phyloP scores from a whole-genome alignment of 768 basidiomycete species.

The Pisolithus orientalis region DNA sequence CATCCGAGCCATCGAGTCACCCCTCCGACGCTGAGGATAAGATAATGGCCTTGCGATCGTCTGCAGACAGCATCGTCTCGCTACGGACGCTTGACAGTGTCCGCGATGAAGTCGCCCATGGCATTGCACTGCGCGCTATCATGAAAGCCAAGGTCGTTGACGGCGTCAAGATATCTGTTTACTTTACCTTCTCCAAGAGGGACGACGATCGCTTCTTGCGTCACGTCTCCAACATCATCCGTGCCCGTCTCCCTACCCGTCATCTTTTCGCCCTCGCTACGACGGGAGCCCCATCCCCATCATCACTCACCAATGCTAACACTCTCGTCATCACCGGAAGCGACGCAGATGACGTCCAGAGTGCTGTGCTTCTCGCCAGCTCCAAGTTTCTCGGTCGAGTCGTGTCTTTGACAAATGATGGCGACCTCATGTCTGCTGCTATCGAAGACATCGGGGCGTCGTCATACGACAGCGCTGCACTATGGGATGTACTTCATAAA shows the following conservation, averaged over 20 bases:
- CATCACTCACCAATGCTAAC: constrained; percentile 26
- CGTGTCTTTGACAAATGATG: constrained; percentile 30
- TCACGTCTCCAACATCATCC: constrained; percentile 44
- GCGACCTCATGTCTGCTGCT: constrained; percentile 34
- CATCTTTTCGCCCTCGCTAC: constrained; percentile 55
- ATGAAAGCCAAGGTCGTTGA: constrained; percentile 45
- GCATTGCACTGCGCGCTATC: constrained; percentile 50
- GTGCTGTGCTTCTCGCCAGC: constrained; percentile 56
- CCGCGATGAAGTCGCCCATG: constrained; percentile 51
- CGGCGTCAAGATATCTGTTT: constrained; percentile 53
- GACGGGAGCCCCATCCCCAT: constrained; percentile 30
- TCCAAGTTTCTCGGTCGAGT: constrained; percentile 70
- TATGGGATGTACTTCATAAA: constrained; percentile 69
- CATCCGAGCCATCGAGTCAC: constrained; percentile 22
- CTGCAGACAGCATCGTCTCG: background rate
- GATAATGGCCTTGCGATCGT: constrained; percentile 3
- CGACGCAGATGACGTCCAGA: constrained; percentile 50
- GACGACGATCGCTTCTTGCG: constrained; percentile 54
- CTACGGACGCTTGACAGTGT: constrained; percentile 53
- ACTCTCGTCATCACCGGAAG: constrained; percentile 56
- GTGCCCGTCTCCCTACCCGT: constrained; percentile 33
- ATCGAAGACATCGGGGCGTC: constrained; percentile 50
- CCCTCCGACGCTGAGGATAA: background rate
- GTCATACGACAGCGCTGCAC: constrained; percentile 56
- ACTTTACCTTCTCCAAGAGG: constrained; percentile 50